Conservation (phyloP, 805 yeast genomes). For the Henningerozyma blattae region DNA sequence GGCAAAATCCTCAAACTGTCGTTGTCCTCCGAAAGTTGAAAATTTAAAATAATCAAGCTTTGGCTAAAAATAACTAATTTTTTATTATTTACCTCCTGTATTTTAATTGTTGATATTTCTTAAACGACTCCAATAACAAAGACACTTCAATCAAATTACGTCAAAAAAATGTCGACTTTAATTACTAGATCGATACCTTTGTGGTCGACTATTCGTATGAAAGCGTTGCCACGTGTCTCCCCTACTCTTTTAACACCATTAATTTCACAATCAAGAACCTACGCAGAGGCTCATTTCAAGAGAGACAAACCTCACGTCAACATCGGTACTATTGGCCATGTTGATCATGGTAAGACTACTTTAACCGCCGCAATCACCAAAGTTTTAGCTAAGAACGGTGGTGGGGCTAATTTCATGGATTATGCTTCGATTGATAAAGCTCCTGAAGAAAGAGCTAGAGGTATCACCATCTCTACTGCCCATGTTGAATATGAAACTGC, state of each 20-base stretch:
- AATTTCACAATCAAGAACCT: too few species aligned
- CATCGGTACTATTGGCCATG: constrained; percentile 97
- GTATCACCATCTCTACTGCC: constrained; percentile 96
- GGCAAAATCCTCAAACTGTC: too few species aligned
- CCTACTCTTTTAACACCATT: constrained; percentile 11
- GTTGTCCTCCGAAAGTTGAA: too few species aligned
- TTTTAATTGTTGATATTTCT: too few species aligned
- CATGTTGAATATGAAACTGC: constrained; percentile 96
- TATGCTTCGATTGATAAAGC: constrained; percentile 92
- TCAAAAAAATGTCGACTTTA: not conserved
- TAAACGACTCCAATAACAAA: too few species aligned
- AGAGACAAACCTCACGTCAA: constrained; percentile 96
- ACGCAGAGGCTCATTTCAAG: constrained; percentile 63
- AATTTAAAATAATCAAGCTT: too few species aligned
- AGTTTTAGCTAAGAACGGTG: constrained; percentile 77
- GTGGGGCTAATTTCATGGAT: constrained; percentile 90
- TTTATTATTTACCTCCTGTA: too few species aligned
- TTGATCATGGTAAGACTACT: constrained; percentile 98
- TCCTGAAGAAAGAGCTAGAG: constrained; percentile 99
- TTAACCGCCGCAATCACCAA: constrained; percentile 98
- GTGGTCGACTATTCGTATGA: constrained; percentile 1
- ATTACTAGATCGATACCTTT: not conserved
- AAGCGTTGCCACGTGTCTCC: constrained; percentile 4
- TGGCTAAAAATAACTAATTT: too few species aligned
- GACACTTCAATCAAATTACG: too few species aligned